phyloP scores from a whole-genome alignment of 805 yeast genomes.

The Kurtzmaniella cleridarum region DNA sequence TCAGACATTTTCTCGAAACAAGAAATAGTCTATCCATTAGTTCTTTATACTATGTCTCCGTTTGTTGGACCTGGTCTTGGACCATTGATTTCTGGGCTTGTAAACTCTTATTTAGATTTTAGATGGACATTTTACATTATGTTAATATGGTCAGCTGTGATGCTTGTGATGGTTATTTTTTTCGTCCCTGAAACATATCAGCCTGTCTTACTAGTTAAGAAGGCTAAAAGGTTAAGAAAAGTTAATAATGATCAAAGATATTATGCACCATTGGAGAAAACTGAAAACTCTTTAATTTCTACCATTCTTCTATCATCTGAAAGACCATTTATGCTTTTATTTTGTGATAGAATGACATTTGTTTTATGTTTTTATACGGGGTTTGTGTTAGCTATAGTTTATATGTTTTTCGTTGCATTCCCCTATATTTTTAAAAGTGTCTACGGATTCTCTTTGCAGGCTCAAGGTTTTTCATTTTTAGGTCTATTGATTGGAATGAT shows the following conservation, averaged over 20 bases:
- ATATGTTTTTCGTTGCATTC: slow-evolving; percentile 37
- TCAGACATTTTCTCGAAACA: slow-evolving; percentile 20
- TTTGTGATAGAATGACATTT: slow-evolving; percentile 23
- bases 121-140: slow-evolving; percentile 23
- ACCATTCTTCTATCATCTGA: slow-evolving; percentile 15
- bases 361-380: slow-evolving; percentile 35
- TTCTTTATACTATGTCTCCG: slow-evolving; percentile 23
- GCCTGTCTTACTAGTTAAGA: slow-evolving; percentile 18
- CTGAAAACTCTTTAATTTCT: slow-evolving; percentile 10
- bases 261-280: slow-evolving; percentile 38
- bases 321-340: slow-evolving; percentile 20
- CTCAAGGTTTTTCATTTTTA: slow-evolving; percentile 25
- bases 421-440: slow-evolving; percentile 37
- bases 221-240: slow-evolving; percentile 21
- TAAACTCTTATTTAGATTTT: slow-evolving; percentile 13
- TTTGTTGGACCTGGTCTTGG: slow-evolving; percentile 27
- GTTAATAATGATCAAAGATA: slow-evolving; percentile 30
- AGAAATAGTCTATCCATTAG: slow-evolving; percentile 17
- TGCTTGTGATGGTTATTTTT: slow-evolving; percentile 13
- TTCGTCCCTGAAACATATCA: slow-evolving; percentile 27
- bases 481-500: slow-evolving; percentile 34
- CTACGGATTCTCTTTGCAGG: slow-evolving; percentile 20
- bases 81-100: slow-evolving; percentile 23
- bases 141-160: slow-evolving; percentile 19
- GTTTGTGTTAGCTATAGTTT: slow-evolving; percentile 40